Evolutionary conservation across 208 protist species (phyloP).

Genomic region (Balamuthia mandrillaris): DNA sequence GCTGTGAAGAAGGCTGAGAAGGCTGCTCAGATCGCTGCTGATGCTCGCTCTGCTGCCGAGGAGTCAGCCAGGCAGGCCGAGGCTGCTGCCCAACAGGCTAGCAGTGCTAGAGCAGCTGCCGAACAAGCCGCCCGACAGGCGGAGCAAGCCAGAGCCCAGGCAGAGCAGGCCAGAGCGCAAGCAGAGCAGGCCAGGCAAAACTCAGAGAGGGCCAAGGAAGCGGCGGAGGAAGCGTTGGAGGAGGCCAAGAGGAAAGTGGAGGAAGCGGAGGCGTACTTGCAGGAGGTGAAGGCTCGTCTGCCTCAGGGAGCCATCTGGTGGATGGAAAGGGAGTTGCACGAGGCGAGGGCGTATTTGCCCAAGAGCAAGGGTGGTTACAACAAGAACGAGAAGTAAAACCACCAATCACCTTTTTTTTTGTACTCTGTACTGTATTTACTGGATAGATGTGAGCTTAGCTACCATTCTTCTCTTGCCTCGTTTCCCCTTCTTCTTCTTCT

Average conservation of each 20-base stretch:
- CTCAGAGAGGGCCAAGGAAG: constrained; percentile 28
- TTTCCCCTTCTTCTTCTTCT: too few species aligned
- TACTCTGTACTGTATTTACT: not conserved
- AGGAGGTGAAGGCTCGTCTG: constrained; percentile 41
- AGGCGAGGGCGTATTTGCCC: constrained; percentile 44
- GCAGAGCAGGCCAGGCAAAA: not conserved
- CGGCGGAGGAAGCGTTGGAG: constrained; percentile 36
- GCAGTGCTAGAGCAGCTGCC: not conserved
- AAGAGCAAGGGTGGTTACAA: constrained; percentile 38
- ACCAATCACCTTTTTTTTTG: too few species aligned
- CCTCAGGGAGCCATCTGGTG: constrained; percentile 45
- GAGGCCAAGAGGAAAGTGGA: constrained; percentile 20
- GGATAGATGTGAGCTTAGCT: not conserved
- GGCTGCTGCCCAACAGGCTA: not conserved
- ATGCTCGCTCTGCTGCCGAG: not conserved
- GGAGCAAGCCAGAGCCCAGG: not conserved
- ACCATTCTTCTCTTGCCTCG: not conserved
- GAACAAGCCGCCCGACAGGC: constrained; percentile 12
- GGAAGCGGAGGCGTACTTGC: constrained; percentile 40
- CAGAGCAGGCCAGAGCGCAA: not conserved
- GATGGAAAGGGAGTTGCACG: constrained; percentile 46
- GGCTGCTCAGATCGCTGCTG: constrained; percentile 15
- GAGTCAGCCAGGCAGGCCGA: not conserved
- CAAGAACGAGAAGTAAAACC: too few species aligned
- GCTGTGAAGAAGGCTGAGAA: constrained; percentile 45